Evolutionary conservation across 306 rosid genomes (phyloP).

Genomic region (Quercus wislizeni): DNA sequence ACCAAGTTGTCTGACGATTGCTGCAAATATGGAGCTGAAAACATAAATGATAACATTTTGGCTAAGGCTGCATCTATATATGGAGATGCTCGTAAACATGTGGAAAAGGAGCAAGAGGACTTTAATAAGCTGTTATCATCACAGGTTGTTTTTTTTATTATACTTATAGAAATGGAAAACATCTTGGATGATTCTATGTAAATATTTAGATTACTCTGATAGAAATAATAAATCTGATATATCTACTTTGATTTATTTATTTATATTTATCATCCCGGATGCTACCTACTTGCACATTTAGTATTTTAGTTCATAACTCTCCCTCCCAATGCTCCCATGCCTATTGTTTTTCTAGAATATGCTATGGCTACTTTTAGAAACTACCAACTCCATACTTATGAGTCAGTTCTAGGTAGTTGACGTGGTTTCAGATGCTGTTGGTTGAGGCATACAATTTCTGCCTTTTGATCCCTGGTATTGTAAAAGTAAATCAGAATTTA

Average conservation of each 20-base stretch:
- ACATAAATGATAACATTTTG: slow-evolving; percentile 61
- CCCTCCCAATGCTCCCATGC: neutral
- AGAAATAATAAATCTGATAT: neutral
- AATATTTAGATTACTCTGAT: neutral
- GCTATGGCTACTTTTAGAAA: neutral
- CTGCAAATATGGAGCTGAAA: slow-evolving; percentile 94
- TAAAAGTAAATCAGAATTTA: neutral
- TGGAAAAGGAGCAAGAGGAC: slow-evolving; percentile 96
- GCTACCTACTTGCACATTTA: neutral
- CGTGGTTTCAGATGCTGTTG: neutral
- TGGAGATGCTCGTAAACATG: slow-evolving; percentile 94
- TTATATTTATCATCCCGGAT: neutral
- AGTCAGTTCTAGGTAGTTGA: neutral
- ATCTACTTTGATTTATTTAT: neutral
- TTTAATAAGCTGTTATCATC: slow-evolving; percentile 64
- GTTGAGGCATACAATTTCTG: neutral
- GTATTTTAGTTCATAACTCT: neutral
- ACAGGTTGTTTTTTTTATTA: slow-evolving; percentile 53
- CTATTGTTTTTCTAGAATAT: neutral
- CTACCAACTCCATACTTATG: neutral
- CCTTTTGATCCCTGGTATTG: neutral
- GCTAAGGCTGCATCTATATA: slow-evolving; percentile 95
- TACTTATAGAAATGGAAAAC: neutral
- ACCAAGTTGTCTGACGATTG: slow-evolving; percentile 96
- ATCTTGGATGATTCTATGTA: neutral